A percentile compares a stretch with the other conserved stretches of the same genome.
These are phyloP conservation scores for Fusarium hostae DNA, from an alignment of 2,329 filamentous ascomycete species.

Conservation along the genomic window DNA sequence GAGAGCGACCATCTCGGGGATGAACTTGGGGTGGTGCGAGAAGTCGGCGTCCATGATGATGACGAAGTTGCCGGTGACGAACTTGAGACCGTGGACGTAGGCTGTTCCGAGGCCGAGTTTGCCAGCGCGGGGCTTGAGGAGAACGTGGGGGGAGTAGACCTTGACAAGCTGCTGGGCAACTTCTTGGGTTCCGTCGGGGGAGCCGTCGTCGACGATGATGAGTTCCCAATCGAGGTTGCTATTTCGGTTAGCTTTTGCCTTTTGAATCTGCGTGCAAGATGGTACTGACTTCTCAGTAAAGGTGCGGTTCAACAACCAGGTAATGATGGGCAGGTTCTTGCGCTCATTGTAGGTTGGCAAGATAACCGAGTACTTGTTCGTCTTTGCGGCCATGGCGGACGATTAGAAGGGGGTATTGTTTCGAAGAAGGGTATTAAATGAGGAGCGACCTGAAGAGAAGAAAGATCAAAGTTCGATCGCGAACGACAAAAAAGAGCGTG, in stretches of 20 bases:
- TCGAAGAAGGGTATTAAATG: background rate
- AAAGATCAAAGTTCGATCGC: conserved; percentile 1
- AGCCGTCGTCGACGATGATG: conserved; percentile 98
- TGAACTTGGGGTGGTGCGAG: conserved; percentile 99
- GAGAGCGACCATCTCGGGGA: conserved; percentile 88
- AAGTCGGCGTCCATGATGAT: conserved; percentile 99
- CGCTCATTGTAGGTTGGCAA: conserved; percentile 99
- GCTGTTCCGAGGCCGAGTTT: conserved; percentile 98
- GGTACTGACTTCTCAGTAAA: conserved; percentile 83
- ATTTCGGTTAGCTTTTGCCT: background rate
- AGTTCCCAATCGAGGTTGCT: conserved; percentile 97
- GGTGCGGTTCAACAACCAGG: conserved; percentile 91
- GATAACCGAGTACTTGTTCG: conserved; percentile 93
- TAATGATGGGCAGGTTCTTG: conserved; percentile 93
- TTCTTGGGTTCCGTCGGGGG: conserved; percentile 92
- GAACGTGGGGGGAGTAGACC: conserved; percentile 81
- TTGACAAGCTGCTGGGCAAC: conserved; percentile 91
- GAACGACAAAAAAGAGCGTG: conserved; percentile 43
- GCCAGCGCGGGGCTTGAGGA: conserved; percentile 88
- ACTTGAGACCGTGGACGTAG: conserved; percentile 94
- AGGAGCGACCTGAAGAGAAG: background rate
- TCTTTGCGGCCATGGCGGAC: conserved; percentile 59
- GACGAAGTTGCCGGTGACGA: conserved; percentile 90
- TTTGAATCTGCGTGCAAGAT: rapidly evolving
- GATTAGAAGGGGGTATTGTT: conserved; percentile 17